Evolutionary conservation across 495 filamentous ascomycete species (phyloP).

Genomic region (Pseudoneurospora amorphoporcata): DNA sequence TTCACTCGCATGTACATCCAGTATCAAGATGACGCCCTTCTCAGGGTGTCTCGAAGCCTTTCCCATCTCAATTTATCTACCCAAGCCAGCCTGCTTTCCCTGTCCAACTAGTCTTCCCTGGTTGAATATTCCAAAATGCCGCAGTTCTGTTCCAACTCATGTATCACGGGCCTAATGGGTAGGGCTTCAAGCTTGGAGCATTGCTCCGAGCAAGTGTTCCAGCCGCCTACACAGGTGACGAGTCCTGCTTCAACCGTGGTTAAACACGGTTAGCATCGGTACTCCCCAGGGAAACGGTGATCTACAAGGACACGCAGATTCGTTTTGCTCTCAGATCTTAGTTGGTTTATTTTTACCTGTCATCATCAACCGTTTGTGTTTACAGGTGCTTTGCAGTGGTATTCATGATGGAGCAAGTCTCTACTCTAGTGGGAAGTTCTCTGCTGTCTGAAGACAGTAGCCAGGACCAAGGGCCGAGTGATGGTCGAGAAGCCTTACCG

Average conservation of each 20-base stretch:
- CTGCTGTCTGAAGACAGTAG: neutral
- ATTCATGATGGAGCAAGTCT: neutral
- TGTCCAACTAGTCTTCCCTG: neutral
- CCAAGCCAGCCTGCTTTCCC: neutral
- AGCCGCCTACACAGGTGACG: neutral
- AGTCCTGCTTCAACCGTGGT: neutral
- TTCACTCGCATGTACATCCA: neutral
- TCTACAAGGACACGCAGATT: neutral
- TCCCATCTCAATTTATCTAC: neutral
- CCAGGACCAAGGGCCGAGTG: neutral
- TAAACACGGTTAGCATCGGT: neutral
- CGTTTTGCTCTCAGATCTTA: neutral
- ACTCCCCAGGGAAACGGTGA: neutral
- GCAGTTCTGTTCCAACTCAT: neutral
- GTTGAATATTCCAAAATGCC: neutral
- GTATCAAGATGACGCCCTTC: neutral
- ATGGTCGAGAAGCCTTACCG: neutral
- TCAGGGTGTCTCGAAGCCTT: neutral
- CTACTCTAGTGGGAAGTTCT: neutral
- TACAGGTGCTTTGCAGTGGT: neutral
- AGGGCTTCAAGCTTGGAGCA: neutral
- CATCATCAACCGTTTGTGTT: neutral
- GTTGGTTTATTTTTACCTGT: neutral
- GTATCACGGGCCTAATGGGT: neutral
- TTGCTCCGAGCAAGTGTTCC: neutral